Conservation (phyloP, 2,329 filamentous ascomycete species). For the Scolecobasidium constrictum region DNA sequence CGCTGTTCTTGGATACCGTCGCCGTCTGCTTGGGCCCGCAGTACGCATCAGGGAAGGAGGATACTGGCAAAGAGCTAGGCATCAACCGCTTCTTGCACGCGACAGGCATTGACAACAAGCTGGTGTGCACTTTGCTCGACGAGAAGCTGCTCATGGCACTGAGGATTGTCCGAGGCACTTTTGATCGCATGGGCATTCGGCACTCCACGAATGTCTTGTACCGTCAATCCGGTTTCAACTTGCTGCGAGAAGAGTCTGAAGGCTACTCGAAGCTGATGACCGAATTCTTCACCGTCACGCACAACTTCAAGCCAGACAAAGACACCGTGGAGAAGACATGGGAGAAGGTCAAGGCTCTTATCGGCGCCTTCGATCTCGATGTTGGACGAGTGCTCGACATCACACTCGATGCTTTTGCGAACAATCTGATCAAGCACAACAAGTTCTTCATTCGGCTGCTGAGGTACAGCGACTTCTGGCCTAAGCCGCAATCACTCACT, state of each 20-base stretch:
- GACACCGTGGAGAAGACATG: constrained; percentile 78
- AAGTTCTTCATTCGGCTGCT: constrained; percentile 92
- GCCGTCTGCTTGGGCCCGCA: constrained; percentile 51
- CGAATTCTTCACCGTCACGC: constrained; percentile 84
- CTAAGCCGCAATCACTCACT: constrained; percentile 49
- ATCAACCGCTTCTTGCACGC: constrained; percentile 43
- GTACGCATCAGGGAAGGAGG: constrained; percentile 43
- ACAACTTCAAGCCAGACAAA: constrained; percentile 58
- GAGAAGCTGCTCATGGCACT: constrained; percentile 62
- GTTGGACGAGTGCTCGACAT: constrained; percentile 91
- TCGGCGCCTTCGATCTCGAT: constrained; percentile 94
- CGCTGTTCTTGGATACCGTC: constrained; percentile 72
- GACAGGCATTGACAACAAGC: constrained; percentile 57
- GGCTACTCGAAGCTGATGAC: constrained; percentile 95
- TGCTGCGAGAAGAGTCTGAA: constrained; percentile 89
- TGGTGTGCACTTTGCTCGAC: constrained; percentile 79
- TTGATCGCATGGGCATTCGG: constrained; percentile 70
- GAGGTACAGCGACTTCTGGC: constrained; percentile 94
- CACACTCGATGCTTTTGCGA: constrained; percentile 88
- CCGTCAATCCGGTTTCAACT: constrained; percentile 91
- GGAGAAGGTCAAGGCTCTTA: constrained; percentile 83
- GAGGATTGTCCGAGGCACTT: constrained; percentile 75
- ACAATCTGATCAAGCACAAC: constrained; percentile 83
- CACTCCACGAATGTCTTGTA: constrained; percentile 91
- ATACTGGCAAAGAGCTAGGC: constrained; percentile 19